A percentile compares a stretch with the other conserved stretches of the same genome.
Conservation (phyloP, 2,329 filamentous ascomycete species). For the Pseudogymnoascus pannorum region DNA sequence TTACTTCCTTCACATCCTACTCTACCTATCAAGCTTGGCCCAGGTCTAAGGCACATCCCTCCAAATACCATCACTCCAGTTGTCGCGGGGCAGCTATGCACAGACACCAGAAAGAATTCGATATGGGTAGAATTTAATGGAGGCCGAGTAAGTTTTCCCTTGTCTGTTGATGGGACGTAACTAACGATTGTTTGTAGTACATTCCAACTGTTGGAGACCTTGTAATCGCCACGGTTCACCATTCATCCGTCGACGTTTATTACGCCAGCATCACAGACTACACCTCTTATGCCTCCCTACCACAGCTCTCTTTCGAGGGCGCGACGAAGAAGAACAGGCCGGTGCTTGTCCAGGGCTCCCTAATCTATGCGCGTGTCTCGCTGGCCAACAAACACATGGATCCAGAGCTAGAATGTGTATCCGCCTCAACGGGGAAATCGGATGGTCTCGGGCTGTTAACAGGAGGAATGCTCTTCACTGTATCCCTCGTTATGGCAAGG, state of each 20-base stretch:
- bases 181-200: slow-evolving; percentile 50
- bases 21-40: slow-evolving; percentile 70
- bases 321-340: slow-evolving; percentile 90
- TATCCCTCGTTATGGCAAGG: slow-evolving; percentile 76
- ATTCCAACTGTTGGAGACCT: slow-evolving; percentile 73
- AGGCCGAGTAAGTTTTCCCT: slow-evolving; percentile 52
- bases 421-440: slow-evolving; percentile 75
- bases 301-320: slow-evolving; percentile 85
- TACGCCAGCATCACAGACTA: slow-evolving; percentile 68
- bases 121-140: slow-evolving; percentile 68
- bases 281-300: slow-evolving; percentile 60
- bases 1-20: slow-evolving; percentile 62
- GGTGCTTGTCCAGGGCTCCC: slow-evolving; percentile 61
- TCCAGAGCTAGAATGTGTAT: slow-evolving; percentile 84
- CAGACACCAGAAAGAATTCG: slow-evolving; percentile 66
- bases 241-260: slow-evolving; percentile 68
- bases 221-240: slow-evolving; percentile 78
- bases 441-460: slow-evolving; percentile 79
- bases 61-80: slow-evolving; percentile 65
- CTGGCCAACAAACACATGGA: slow-evolving; percentile 77
- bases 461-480: slow-evolving; percentile 77
- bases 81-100: slow-evolving; percentile 58
- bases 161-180: slow-evolving; percentile 26
- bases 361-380: slow-evolving; percentile 83
- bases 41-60: slow-evolving; percentile 74